phyloP scores from a whole-genome alignment of 2,329 filamentous ascomycete genomes.

The Akanthomyces muscarius region DNA sequence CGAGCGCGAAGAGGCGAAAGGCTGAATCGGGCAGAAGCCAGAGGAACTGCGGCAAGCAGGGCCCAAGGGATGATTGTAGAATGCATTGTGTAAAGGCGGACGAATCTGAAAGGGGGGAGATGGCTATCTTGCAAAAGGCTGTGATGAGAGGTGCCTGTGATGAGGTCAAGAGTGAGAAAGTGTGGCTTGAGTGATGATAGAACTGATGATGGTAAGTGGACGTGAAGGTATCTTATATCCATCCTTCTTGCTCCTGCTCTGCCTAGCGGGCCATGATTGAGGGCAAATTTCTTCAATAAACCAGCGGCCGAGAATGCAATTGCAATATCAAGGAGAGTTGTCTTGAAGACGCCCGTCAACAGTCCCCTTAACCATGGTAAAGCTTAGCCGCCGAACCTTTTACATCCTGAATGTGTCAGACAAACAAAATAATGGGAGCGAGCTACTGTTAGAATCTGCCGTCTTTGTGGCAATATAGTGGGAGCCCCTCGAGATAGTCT shows the following conservation, averaged over 20 bases:
- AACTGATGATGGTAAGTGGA: neutral
- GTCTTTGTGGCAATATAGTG: constrained; percentile 1
- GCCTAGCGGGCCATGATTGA: neutral
- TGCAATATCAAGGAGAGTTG: constrained; percentile 18
- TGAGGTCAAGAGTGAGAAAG: neutral
- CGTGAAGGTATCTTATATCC: constrained; percentile 6
- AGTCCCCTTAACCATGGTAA: neutral
- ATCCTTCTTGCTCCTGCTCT: neutral
- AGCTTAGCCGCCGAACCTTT: neutral
- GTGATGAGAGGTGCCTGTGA: neutral
- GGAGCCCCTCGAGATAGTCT: neutral
- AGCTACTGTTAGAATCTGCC: neutral
- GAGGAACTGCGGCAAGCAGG: constrained; percentile 25
- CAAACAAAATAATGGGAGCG: neutral
- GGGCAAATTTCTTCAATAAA: neutral
- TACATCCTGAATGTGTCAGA: neutral
- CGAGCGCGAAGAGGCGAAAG: constrained; percentile 21
- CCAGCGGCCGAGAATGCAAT: constrained; percentile 17
- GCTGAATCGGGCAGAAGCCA: constrained; percentile 27
- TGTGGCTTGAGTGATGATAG: neutral
- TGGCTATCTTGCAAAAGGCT: neutral
- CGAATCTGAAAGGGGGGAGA: neutral
- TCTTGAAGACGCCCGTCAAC: neutral
- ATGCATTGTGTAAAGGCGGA: constrained; percentile 23
- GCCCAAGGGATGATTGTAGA: constrained; percentile 24